Base-by-base conservation (phyloP, 305 asterid genomes). In the Fraxinus nigra region DNA sequence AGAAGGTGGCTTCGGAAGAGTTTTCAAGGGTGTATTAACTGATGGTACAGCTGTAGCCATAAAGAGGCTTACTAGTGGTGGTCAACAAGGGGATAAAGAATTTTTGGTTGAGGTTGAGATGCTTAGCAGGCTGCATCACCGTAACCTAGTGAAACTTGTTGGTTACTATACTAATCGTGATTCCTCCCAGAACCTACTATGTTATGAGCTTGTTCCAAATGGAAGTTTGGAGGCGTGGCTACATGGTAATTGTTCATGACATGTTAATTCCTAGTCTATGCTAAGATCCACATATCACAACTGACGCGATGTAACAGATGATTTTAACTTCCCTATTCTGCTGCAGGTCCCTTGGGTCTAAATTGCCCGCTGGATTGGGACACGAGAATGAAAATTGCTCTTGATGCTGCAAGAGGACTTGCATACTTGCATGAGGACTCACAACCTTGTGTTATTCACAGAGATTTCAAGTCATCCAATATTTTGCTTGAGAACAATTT, bases 171-270 rank as follows among this genome's bases (percentile, higher is more conserved):
- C 95, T 86, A 94, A 89, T 85, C 95, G 92, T 7, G 95, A 92
- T 67, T 79, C 94, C 78, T 94, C 98, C 8, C 96, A 93, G 81
- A 94, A 94, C 88, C 90, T 94, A 54, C 98, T 96, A 43, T 96
- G 99, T 85, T 96, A 96, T 79, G 98, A 96, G 91, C 98, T 96
- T 75, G 98, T 94, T 83, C 95, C 98, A 20, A 96, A 96, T 90
- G 98, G 99, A 80, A 94, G 94, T 90, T 87, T 96, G 89, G 98
- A 96, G 86, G 91, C 94, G n/a, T 96, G 99, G 99, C 97, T 96
- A 56, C 99, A 96, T 78, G 99, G 99, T 92, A 93, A 87, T 82
- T 83, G 77, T 78, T 82, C 76, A 69, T 48, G 30, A 77, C n/a
- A 48, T 34, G 33, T 28, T 7, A 7, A 73, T 43, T 13, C 54